A percentile compares a stretch with the other conserved stretches of the same genome.
These are phyloP conservation scores for Chrysanthemum seticuspe DNA, from an alignment of 129 eudicot genomes.

Conservation along the genomic window DNA sequence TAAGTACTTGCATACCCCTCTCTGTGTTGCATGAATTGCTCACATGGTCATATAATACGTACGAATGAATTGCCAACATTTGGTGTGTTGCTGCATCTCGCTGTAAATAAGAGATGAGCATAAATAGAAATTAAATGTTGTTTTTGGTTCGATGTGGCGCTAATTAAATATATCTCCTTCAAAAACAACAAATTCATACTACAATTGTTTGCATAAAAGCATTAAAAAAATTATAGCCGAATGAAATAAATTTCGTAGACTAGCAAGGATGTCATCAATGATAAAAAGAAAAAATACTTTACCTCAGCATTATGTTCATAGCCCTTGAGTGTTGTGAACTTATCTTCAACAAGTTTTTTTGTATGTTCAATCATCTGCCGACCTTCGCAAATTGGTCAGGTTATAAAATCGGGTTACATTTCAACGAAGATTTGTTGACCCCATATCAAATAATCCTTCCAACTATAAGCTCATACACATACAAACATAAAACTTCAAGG, in stretches of 20 bases:
- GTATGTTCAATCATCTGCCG: conserved; percentile 25
- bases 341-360: conserved; percentile 35
- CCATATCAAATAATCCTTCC: conserved; percentile 1
- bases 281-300: conserved; percentile 7
- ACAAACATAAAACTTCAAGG: neutral
- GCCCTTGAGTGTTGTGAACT: conserved; percentile 65
- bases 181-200: neutral
- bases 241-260: no score
- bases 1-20: no score
- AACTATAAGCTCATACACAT: conserved; percentile 11
- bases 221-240: neutral
- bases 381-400: conserved; percentile 47
- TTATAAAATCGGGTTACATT: conserved; percentile 11
- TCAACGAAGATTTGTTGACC: conserved; percentile 12
- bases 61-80: conserved; percentile 88
- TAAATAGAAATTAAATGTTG: no score
- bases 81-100: conserved; percentile 49
- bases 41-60: conserved; percentile 15
- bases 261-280: no score
- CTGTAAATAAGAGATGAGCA: no score
- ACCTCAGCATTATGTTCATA: conserved; percentile 96
- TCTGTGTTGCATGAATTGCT: no score
- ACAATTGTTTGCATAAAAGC: neutral
- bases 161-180: neutral
- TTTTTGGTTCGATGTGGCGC: no score